Conservation (phyloP, 768 basidiomycete species). For the Chlorophyllum brunneum region DNA sequence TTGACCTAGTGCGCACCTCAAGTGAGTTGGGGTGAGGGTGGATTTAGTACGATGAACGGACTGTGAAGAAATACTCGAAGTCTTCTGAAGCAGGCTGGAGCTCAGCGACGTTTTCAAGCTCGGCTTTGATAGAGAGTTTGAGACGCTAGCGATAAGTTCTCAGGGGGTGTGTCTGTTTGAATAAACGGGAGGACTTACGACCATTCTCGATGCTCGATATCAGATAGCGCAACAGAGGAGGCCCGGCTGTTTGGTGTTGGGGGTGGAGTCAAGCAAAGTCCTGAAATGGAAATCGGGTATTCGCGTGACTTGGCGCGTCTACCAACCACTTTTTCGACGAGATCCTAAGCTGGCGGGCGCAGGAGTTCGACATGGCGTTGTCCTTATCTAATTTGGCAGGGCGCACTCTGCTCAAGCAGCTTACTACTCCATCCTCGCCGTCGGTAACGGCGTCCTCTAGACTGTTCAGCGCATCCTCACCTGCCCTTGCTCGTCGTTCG, state of each 20-base stretch:
- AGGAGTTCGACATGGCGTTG: conserved; percentile 11
- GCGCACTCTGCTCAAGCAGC: conserved; percentile 9
- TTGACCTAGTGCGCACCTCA: conserved; percentile 45
- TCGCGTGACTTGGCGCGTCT: neutral
- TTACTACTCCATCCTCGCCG: neutral
- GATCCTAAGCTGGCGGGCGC: neutral
- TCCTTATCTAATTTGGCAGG: conserved; percentile 10
- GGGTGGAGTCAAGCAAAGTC: neutral
- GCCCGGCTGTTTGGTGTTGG: conserved; percentile 18
- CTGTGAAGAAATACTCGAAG: conserved; percentile 82
- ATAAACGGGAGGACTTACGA: conserved; percentile 36
- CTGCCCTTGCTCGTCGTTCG: conserved; percentile 30
- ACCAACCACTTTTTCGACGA: conserved; percentile 6
- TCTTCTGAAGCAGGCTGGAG: conserved; percentile 60
- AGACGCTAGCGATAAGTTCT: conserved; percentile 39
- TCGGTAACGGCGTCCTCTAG: conserved; percentile 11
- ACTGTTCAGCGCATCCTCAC: conserved; percentile 23
- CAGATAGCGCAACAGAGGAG: conserved; percentile 7
- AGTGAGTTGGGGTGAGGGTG: neutral
- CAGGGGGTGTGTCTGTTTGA: conserved; percentile 11
- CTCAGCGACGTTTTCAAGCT: conserved; percentile 74
- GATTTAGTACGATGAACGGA: conserved; percentile 21
- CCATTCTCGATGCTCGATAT: conserved; percentile 32
- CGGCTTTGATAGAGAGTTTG: conserved; percentile 69
- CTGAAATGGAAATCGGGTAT: neutral